phyloP scores from a whole-genome alignment of 305 asterid species.

The Andrographis paniculata region DNA sequence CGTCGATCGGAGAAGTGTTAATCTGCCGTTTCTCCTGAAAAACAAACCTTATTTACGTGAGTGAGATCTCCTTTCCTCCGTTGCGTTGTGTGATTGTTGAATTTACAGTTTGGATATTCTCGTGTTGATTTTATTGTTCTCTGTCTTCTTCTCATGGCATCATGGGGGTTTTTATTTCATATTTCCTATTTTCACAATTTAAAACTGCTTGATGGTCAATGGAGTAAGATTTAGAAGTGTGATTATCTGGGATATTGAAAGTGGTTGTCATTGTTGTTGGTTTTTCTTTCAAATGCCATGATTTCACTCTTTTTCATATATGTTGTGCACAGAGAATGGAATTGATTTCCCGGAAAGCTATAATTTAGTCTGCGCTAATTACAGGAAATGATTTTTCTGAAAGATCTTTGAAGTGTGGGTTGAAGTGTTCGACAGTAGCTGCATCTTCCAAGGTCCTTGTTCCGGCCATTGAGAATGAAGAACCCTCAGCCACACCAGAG shows the following conservation, averaged over 20 bases:
- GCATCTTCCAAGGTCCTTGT: conserved; percentile 75
- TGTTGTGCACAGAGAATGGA: no score
- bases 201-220: no score
- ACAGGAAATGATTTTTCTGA: conserved; percentile 67
- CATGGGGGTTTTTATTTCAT: no score
- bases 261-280: no score
- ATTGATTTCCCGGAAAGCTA: no score
- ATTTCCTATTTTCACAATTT: no score
- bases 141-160: no score
- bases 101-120: no score
- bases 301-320: no score
- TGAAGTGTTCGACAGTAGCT: conserved; percentile 44
- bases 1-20: conserved; percentile 21
- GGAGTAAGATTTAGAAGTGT: no score
- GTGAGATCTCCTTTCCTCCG: conserved; percentile 4
- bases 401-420: conserved; percentile 42
- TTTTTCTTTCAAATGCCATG: no score
- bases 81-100: no score
- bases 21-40: conserved; percentile 22
- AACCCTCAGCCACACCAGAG: conserved; percentile 28
- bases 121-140: not conserved
- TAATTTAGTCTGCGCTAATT: conserved; percentile 25
- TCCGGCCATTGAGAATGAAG: conserved; percentile 61
- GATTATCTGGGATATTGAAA: not conserved
- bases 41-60: conserved; percentile 39